These are phyloP conservation scores for Pichia nanzhaoensis DNA, from an alignment of 805 yeast genomes.

Conservation along the genomic window DNA sequence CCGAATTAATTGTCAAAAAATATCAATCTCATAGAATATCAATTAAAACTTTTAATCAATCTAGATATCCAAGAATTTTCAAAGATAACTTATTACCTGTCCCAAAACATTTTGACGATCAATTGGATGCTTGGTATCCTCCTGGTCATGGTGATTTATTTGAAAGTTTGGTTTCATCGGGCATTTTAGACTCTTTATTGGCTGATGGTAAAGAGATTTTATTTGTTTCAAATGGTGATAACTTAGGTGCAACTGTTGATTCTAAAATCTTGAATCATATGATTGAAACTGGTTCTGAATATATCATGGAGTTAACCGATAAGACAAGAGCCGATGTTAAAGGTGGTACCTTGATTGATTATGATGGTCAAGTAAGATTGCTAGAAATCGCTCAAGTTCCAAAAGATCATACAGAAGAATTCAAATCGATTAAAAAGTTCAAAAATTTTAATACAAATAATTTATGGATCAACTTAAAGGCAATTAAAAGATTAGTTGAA, in stretches of 20 bases:
- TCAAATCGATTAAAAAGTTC: slow-evolving; percentile 95
- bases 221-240: slow-evolving; percentile 97
- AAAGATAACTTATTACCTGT: slow-evolving; percentile 96
- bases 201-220: slow-evolving; percentile 91
- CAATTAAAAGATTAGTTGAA: slow-evolving; percentile 88
- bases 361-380: slow-evolving; percentile 89
- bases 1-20: slow-evolving; percentile 91
- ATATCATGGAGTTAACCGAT: slow-evolving; percentile 97
- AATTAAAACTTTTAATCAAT: slow-evolving; percentile 94
- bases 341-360: slow-evolving; percentile 97
- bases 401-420: slow-evolving; percentile 96
- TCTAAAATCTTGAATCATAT: slow-evolving; percentile 84
- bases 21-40: slow-evolving; percentile 94
- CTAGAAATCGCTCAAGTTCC: slow-evolving; percentile 98
- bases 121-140: slow-evolving; percentile 90
- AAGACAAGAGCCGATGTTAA: slow-evolving; percentile 99
- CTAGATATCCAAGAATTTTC: slow-evolving; percentile 93
- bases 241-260: slow-evolving; percentile 97
- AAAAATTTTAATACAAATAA: slow-evolving; percentile 97
- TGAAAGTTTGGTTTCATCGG: slow-evolving; percentile 82
- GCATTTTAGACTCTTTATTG: slow-evolving; percentile 83
- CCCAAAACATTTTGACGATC: slow-evolving; percentile 68
- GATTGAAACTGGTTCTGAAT: slow-evolving; percentile 87
- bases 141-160: slow-evolving; percentile 99
- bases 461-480: slow-evolving; percentile 93